A percentile compares a stretch with the other conserved stretches of the same genome.
These are phyloP conservation scores for Kazachstania psychrophila DNA, from an alignment of 805 yeast species.

Conservation along the genomic window DNA sequence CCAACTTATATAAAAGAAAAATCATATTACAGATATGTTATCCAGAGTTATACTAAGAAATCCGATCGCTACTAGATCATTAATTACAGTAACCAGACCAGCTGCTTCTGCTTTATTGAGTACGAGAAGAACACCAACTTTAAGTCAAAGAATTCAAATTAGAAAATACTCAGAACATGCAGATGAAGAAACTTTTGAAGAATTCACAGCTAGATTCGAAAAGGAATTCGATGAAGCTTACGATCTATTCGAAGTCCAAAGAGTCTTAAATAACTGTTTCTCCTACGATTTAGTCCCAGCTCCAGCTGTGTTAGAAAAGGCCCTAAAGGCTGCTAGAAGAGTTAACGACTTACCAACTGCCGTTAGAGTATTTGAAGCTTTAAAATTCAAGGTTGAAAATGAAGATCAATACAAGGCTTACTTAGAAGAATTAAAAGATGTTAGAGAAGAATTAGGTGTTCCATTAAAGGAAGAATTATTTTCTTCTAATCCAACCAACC, in stretches of 20 bases:
- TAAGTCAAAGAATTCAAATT: conserved; percentile 13
- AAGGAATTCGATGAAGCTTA: conserved; percentile 93
- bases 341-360: conserved; percentile 99
- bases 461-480: conserved; percentile 87
- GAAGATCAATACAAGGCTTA: conserved; percentile 91
- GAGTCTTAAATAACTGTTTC: conserved; percentile 95
- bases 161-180: conserved; percentile 75
- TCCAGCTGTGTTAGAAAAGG: conserved; percentile 90
- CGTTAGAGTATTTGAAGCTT: conserved; percentile 94
- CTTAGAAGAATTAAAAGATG: conserved; percentile 85
- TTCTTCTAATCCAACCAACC: conserved; percentile 29
- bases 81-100: conserved; percentile 7
- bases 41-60: conserved; percentile 14
- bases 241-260: conserved; percentile 78
- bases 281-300: conserved; percentile 98
- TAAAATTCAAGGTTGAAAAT: conserved; percentile 92
- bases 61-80: conserved; percentile 10
- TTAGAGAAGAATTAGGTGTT: conserved; percentile 86
- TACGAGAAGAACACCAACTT: background rate
- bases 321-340: conserved; percentile 96
- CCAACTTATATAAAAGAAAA: background rate
- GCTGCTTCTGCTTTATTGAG: background rate
- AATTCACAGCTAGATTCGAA: conserved; percentile 83
- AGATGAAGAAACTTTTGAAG: conserved; percentile 90
- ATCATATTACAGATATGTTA: conserved; percentile 6